phyloP scores from a whole-genome alignment of 2,329 filamentous ascomycete genomes.

The Lecanicillium sp. region DNA sequence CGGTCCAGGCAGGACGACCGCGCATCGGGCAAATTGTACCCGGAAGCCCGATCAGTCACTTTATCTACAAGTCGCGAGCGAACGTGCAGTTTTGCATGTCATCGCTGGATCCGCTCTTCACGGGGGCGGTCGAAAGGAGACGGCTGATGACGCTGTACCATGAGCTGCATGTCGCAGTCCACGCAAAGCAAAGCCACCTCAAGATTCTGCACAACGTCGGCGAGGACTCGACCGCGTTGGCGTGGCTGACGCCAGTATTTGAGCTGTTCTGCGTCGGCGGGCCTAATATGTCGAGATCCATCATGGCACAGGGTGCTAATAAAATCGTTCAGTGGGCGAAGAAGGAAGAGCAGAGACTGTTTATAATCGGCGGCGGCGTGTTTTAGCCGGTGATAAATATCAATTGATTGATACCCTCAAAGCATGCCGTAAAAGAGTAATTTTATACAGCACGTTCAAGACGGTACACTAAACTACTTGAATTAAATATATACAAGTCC shows the following conservation, averaged over 20 bases:
- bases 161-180: conserved; percentile 74
- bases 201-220: conserved; percentile 78
- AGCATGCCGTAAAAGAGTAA: neutral
- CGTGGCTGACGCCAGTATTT: conserved; percentile 85
- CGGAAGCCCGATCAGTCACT: conserved; percentile 76
- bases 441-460: too few relatives aligned
- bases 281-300: conserved; percentile 53
- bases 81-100: conserved; percentile 97
- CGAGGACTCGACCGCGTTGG: conserved; percentile 69
- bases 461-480: too few relatives aligned
- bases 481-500: too few relatives aligned
- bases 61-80: conserved; percentile 86
- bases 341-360: conserved; percentile 84
- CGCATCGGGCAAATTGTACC: conserved; percentile 68
- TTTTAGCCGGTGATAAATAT: conserved; percentile 33
- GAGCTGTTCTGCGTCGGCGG: conserved; percentile 95
- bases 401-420: neutral
- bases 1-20: conserved; percentile 64
- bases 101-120: conserved; percentile 63
- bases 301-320: conserved; percentile 78
- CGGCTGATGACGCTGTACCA: conserved; percentile 80
- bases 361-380: conserved; percentile 96
- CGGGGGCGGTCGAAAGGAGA: conserved; percentile 48
- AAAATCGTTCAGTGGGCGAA: conserved; percentile 87
- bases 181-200: conserved; percentile 73